These are phyloP conservation scores for Lodderomyces oxycetoniae DNA, from an alignment of 1,139 yeast species.

Conservation along the genomic window DNA sequence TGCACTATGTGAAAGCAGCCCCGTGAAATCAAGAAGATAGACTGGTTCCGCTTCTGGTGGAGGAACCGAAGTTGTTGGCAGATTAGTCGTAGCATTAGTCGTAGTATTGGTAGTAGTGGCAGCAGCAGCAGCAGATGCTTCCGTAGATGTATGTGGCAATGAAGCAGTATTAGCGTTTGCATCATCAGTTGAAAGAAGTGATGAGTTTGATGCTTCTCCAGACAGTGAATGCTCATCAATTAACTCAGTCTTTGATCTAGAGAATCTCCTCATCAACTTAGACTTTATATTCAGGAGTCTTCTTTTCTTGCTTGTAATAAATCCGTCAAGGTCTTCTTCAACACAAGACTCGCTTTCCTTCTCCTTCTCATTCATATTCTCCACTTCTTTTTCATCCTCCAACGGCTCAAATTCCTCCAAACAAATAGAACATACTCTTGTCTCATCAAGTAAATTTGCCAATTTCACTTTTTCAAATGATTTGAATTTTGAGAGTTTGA, in stretches of 20 bases:
- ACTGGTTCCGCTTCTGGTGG: conserved; percentile 4
- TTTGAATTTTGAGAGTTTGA: conserved; percentile 49
- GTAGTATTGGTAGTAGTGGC: conserved; percentile 2
- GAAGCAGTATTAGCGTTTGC: neutral
- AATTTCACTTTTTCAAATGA: conserved; percentile 30
- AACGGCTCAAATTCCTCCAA: conserved; percentile 47
- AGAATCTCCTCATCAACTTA: conserved; percentile 3
- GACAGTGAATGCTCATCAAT: conserved; percentile 1
- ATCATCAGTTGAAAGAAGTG: neutral
- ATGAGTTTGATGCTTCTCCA: conserved; percentile 5
- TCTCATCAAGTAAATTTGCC: conserved; percentile 23
- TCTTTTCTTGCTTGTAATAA: conserved; percentile 7
- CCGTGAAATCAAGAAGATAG: conserved; percentile 24
- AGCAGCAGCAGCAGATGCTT: neutral
- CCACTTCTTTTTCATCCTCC: conserved; percentile 14
- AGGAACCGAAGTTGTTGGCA: conserved; percentile 6
- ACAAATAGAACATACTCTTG: conserved; percentile 60
- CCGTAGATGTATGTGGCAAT: neutral
- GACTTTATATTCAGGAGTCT: conserved; percentile 3
- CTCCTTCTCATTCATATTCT: conserved; percentile 10
- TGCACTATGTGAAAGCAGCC: conserved; percentile 54
- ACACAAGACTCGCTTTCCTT: conserved; percentile 11
- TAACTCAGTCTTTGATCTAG: conserved; percentile 6
- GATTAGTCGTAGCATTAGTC: conserved; percentile 4
- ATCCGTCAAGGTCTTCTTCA: conserved; percentile 14